Conservation (phyloP, 768 basidiomycete species). For the Coprinopsis marcescibilis region DNA sequence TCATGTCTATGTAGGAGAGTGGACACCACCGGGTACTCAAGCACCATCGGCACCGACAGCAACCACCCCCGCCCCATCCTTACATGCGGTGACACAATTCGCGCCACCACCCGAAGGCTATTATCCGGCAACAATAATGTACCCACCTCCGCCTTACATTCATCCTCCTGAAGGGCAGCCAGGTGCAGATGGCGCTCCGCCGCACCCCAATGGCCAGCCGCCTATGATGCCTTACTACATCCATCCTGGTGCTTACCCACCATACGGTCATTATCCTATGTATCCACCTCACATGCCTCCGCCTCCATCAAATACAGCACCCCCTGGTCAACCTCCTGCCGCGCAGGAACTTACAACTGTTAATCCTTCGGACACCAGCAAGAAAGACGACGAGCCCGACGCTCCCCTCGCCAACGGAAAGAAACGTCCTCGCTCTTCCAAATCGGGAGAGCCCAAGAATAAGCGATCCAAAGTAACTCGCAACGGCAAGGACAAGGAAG, state of each 20-base stretch:
- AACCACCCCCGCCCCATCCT: constrained; percentile 6
- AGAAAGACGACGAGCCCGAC: constrained; percentile 20
- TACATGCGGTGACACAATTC: constrained; percentile 30
- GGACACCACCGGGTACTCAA: constrained; percentile 21
- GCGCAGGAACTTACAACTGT: constrained; percentile 19
- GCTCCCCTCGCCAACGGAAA: constrained; percentile 15
- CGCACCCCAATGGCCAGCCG: constrained; percentile 30
- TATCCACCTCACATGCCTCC: constrained; percentile 23
- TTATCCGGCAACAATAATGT: constrained; percentile 36
- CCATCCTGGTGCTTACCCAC: constrained; percentile 27
- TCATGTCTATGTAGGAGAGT: constrained; percentile 20
- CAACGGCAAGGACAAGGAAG: constrained; percentile 6
- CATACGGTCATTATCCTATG: constrained; percentile 30
- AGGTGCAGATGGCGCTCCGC: constrained; percentile 21
- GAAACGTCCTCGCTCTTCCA: constrained; percentile 10
- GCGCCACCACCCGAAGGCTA: constrained; percentile 30
- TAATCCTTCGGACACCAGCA: constrained; percentile 23
- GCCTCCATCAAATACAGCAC: constrained; percentile 10
- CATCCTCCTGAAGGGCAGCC: constrained; percentile 26
- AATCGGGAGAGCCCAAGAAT: constrained; percentile 11
- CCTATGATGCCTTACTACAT: constrained; percentile 36
- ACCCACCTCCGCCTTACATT: constrained; percentile 29
- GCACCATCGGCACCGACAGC: constrained; percentile 18
- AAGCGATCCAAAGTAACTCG: constrained; percentile 12
- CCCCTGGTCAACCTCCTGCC: constrained; percentile 15